Conservation (phyloP, 129 eudicot genomes). For the Dittrichia graveolens region DNA sequence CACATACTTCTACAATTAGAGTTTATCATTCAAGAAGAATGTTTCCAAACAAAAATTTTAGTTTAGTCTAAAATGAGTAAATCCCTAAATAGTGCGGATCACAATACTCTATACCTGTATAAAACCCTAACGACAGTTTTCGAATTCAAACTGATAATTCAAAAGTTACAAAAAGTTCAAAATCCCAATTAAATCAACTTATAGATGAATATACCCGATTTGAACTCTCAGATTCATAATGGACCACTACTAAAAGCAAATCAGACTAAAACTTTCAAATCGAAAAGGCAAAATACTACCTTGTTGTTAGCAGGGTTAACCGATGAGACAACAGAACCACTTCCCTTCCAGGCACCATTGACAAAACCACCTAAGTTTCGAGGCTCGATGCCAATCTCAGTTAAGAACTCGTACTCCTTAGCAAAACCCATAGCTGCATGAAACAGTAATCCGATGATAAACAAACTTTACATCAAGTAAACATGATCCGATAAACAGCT, state of each 20-base stretch:
- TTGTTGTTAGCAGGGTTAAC: conserved; percentile 84
- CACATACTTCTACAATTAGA: background rate
- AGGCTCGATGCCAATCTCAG: conserved; percentile 67
- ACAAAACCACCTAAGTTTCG: conserved; percentile 69
- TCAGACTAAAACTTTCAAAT: background rate
- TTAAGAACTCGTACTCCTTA: conserved; percentile 76
- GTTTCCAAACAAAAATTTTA: background rate
- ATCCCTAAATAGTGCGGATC: background rate
- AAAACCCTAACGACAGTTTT: background rate
- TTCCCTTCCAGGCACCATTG: conserved; percentile 82
- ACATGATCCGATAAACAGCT: background rate
- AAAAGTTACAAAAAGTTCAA: background rate
- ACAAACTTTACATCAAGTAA: too few species aligned
- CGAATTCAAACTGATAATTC: background rate
- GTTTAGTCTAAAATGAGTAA: background rate
- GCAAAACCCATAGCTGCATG: conserved; percentile 53
- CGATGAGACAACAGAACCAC: conserved; percentile 64
- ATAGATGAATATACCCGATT: background rate
- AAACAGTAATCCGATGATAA: background rate
- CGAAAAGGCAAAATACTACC: conserved; percentile 33
- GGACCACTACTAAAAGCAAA: background rate
- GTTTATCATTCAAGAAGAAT: background rate
- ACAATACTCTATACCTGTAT: background rate
- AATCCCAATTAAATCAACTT: background rate
- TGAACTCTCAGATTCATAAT: background rate